Evolutionary conservation across 129 eudicot species (phyloP).

Genomic region (Tanacetum coccineum): DNA sequence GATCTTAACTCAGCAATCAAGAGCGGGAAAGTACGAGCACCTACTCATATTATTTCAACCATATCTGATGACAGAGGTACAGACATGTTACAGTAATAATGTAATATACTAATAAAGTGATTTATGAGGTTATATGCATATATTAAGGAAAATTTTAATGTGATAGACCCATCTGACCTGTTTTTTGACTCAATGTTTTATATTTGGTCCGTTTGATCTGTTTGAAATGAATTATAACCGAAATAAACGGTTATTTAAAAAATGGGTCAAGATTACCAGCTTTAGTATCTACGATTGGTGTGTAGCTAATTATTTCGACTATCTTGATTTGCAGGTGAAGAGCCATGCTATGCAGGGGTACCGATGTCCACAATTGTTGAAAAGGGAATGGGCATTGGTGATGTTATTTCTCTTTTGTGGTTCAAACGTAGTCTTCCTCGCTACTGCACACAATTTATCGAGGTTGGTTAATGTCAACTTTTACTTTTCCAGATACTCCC

Average conservation of each 20-base stretch:
- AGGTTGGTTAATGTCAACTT: slow-evolving; percentile 42
- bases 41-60: slow-evolving; percentile 92
- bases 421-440: slow-evolving; percentile 98
- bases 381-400: slow-evolving; percentile 93
- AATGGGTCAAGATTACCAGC: not conserved
- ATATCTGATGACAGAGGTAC: slow-evolving; percentile 89
- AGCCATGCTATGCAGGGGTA: slow-evolving; percentile 97
- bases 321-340: slow-evolving; percentile 66
- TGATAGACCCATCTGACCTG: not conserved
- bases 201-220: too few species aligned
- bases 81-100: slow-evolving; percentile 4
- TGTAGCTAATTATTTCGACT: not conserved
- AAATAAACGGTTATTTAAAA: not conserved
- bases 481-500: slow-evolving; percentile 1
- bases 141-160: not conserved
- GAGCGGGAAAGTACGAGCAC: slow-evolving; percentile 99
- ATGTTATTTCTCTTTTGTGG: slow-evolving; percentile 96
- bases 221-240: not conserved
- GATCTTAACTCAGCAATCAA: slow-evolving; percentile 87
- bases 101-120: not conserved
- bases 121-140: not conserved
- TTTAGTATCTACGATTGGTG: slow-evolving; percentile 9
- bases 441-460: slow-evolving; percentile 92
- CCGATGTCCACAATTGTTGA: slow-evolving; percentile 96
- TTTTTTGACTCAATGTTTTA: too few species aligned